Evolutionary conservation across 768 basidiomycete genomes (phyloP).

Genomic region (Mycena haematopus): DNA sequence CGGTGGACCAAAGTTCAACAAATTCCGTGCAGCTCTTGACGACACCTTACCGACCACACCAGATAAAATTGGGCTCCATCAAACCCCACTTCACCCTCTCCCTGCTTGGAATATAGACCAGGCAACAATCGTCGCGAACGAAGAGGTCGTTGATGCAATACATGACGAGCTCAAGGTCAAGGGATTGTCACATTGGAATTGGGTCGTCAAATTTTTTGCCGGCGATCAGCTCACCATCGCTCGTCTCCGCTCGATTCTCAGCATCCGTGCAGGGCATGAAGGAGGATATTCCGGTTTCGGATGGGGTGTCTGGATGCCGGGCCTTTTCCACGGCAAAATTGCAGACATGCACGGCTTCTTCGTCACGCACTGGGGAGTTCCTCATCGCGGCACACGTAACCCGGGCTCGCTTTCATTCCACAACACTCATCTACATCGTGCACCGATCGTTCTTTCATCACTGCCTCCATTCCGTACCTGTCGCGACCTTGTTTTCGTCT

Average conservation of each 20-base stretch:
- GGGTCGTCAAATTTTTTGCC: conserved; percentile 38
- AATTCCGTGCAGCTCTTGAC: conserved; percentile 31
- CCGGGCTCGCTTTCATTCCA: conserved; percentile 43
- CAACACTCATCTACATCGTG: conserved; percentile 40
- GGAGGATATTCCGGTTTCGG: conserved; percentile 32
- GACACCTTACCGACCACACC: conserved; percentile 13
- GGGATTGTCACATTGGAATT: conserved; percentile 25
- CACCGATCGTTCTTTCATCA: conserved; percentile 43
- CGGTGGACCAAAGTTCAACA: conserved; percentile 32
- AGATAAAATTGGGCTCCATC: conserved; percentile 37
- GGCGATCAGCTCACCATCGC: conserved; percentile 47
- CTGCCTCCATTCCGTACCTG: conserved; percentile 42
- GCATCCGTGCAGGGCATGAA: conserved; percentile 33
- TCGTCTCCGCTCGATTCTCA: conserved; percentile 38
- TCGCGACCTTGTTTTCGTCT: conserved; percentile 36
- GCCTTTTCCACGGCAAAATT: conserved; percentile 44
- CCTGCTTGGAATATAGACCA: conserved; percentile 39
- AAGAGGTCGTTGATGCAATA: conserved; percentile 30
- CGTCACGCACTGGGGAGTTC: conserved; percentile 40
- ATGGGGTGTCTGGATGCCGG: conserved; percentile 14
- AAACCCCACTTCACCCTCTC: conserved; percentile 38
- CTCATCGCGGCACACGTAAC: conserved; percentile 34
- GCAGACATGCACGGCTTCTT: conserved; percentile 39
- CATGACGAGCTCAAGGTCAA: conserved; percentile 33
- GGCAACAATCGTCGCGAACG: neutral